Conservation (phyloP, 2,329 filamentous ascomycete genomes). For the Cladosporium sp. region DNA sequence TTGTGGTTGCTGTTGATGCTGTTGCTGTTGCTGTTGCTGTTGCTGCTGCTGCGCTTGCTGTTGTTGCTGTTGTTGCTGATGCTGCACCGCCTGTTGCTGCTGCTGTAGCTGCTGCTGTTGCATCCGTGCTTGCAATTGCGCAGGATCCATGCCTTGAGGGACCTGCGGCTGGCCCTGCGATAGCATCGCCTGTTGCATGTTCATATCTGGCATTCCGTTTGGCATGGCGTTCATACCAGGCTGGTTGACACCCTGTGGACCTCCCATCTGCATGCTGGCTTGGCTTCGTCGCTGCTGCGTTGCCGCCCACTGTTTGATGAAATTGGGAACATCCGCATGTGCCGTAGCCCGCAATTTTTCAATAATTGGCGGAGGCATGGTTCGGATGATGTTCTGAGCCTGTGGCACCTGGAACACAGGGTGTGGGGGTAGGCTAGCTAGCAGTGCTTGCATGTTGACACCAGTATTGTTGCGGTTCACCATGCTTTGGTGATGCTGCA, state of each 20-base stretch:
- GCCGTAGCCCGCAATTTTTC: conserved; percentile 7
- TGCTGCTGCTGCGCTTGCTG: conserved; percentile 23
- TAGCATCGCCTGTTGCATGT: conserved; percentile 16
- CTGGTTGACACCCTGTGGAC: conserved; percentile 11
- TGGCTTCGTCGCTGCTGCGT: conserved; percentile 21
- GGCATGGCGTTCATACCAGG: conserved; percentile 11
- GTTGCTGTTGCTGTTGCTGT: conserved; percentile 10
- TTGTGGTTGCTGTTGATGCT: conserved; percentile 21
- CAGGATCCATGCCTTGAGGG: conserved; percentile 10
- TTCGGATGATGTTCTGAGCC: conserved; percentile 15
- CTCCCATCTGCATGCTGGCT: conserved; percentile 12
- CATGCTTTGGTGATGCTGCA: conserved; percentile 36
- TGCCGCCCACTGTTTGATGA: conserved; percentile 29
- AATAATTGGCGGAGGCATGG: conserved; percentile 16
- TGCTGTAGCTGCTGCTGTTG: conserved; percentile 33
- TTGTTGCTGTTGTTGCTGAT: conserved; percentile 19
- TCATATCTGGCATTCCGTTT: conserved; percentile 16
- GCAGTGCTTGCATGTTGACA: conserved; percentile 24
- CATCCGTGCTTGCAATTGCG: conserved; percentile 17
- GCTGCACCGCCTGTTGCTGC: conserved; percentile 13
- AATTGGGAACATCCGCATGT: background rate
- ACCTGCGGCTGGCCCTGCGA: conserved; percentile 5
- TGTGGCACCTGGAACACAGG: conserved; percentile 9
- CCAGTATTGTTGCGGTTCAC: conserved; percentile 33
- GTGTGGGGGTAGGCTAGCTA: conserved; percentile 32